Conservation (phyloP, 2,329 filamentous ascomycete species). For the Aspergillus persii region DNA sequence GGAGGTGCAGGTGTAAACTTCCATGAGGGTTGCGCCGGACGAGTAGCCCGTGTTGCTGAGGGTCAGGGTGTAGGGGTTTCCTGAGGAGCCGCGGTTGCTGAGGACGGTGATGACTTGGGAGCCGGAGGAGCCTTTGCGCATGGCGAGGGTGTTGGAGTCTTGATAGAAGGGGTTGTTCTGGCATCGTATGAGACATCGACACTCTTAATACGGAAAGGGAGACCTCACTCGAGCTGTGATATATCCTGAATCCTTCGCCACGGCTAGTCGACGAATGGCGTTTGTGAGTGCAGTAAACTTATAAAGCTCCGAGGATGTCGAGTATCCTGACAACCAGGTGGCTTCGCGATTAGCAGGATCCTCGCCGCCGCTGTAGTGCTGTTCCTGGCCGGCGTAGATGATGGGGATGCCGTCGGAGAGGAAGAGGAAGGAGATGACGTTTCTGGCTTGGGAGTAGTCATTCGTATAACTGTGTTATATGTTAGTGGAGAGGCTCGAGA, state of each 20-base stretch:
- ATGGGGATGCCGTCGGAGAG: conserved; percentile 62
- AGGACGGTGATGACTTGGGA: conserved; percentile 42
- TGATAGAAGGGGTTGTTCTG: conserved; percentile 44
- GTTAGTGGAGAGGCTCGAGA: not conserved
- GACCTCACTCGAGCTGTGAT: conserved; percentile 35
- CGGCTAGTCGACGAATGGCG: conserved; percentile 48
- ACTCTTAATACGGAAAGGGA: too few relatives aligned
- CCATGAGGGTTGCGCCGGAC: conserved; percentile 24
- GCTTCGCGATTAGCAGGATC: conserved; percentile 55
- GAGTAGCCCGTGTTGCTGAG: conserved; percentile 25
- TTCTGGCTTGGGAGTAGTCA: conserved; percentile 53
- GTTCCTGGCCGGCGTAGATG: conserved; percentile 67
- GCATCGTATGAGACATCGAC: not conserved
- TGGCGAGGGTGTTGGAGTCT: conserved; percentile 44
- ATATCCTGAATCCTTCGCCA: conserved; percentile 39
- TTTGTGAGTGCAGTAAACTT: conserved; percentile 49
- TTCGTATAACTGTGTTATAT: conserved; percentile 25
- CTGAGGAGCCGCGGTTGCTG: conserved; percentile 40
- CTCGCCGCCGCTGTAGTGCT: conserved; percentile 55
- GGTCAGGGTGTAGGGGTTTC: conserved; percentile 25
- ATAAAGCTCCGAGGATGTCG: conserved; percentile 50
- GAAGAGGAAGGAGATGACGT: conserved; percentile 60
- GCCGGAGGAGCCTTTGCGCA: conserved; percentile 44
- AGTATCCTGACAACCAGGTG: conserved; percentile 55
- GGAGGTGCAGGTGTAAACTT: conserved; percentile 38